A percentile compares a stretch with the other conserved stretches of the same genome.
phyloP scores from a whole-genome alignment of 2,329 filamentous ascomycete genomes.

The Fusarium praegraminearum region DNA sequence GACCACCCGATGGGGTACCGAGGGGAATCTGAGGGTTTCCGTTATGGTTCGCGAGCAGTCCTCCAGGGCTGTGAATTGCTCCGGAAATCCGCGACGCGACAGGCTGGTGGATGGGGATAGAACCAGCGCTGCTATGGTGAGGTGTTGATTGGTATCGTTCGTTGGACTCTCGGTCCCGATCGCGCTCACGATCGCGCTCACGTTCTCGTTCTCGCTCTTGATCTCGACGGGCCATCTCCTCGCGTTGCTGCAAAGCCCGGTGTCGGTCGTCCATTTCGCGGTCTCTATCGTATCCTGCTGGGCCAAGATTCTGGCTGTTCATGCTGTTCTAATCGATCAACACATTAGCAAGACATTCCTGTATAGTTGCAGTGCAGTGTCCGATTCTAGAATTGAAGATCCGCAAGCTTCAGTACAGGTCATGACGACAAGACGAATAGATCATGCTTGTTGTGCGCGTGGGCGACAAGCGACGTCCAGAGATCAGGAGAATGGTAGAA shows the following conservation, averaged over 20 bases:
- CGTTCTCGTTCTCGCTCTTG: slow-evolving; percentile 65
- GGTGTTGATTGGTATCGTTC: slow-evolving; percentile 75
- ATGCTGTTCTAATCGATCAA: slow-evolving; percentile 51
- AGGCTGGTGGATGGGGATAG: slow-evolving; percentile 93
- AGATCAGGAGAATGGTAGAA: slow-evolving; percentile 44
- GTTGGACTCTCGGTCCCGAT: slow-evolving; percentile 73
- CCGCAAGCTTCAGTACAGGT: neutral
- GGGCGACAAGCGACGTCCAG: slow-evolving; percentile 27
- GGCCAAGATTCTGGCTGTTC: slow-evolving; percentile 61
- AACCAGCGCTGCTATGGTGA: slow-evolving; percentile 88
- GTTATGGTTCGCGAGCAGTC: slow-evolving; percentile 81
- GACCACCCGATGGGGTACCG: slow-evolving; percentile 62
- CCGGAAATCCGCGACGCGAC: slow-evolving; percentile 84
- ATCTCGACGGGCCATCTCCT: slow-evolving; percentile 60
- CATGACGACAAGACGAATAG: neutral
- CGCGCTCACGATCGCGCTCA: slow-evolving; percentile 68
- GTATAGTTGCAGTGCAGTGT: slow-evolving; percentile 1
- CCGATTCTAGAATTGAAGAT: neutral
- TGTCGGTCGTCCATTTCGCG: slow-evolving; percentile 63
- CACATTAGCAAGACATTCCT: slow-evolving; percentile 29
- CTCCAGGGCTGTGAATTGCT: slow-evolving; percentile 92
- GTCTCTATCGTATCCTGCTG: slow-evolving; percentile 61
- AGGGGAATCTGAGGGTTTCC: slow-evolving; percentile 67
- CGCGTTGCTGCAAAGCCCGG: slow-evolving; percentile 60
- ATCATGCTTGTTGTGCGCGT: slow-evolving; percentile 9